These are phyloP conservation scores for Acacia crassicarpa DNA, from an alignment of 306 rosid genomes.

Conservation along the genomic window DNA sequence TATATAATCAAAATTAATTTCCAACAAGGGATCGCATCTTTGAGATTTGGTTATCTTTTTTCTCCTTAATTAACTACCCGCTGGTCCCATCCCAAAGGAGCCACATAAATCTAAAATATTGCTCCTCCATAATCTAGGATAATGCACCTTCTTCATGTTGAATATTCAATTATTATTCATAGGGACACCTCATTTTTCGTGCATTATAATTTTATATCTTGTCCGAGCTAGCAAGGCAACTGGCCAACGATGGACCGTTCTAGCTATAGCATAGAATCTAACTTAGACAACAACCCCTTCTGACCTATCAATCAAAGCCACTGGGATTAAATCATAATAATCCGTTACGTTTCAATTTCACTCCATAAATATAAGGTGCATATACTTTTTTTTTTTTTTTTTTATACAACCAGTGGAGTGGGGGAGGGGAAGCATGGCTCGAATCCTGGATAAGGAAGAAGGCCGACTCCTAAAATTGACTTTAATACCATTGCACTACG, in stretches of 20 bases:
- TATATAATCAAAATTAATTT: neutral
- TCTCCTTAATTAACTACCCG: slow-evolving; percentile 1
- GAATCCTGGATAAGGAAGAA: too few relatives aligned
- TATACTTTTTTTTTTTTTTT: too few relatives aligned
- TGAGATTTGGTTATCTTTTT: neutral
- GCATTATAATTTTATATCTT: neutral
- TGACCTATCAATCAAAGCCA: neutral
- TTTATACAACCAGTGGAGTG: too few relatives aligned
- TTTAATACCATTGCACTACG: too few relatives aligned
- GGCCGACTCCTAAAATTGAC: too few relatives aligned
- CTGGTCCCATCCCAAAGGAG: neutral
- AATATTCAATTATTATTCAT: too few relatives aligned
- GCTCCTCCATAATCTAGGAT: too few relatives aligned
- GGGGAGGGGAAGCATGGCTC: too few relatives aligned
- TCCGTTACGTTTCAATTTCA: neutral
- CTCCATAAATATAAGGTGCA: neutral
- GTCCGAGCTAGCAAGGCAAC: neutral
- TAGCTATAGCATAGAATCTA: neutral
- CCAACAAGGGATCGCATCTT: neutral
- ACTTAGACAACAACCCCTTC: neutral
- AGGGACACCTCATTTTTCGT: neutral
- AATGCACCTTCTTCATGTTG: neutral
- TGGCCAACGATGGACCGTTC: neutral
- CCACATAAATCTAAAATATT: too few relatives aligned
- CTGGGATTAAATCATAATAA: too few relatives aligned